Base-by-base conservation (phyloP, 495 filamentous ascomycete genomes). In the Neurospora terricola region DNA sequence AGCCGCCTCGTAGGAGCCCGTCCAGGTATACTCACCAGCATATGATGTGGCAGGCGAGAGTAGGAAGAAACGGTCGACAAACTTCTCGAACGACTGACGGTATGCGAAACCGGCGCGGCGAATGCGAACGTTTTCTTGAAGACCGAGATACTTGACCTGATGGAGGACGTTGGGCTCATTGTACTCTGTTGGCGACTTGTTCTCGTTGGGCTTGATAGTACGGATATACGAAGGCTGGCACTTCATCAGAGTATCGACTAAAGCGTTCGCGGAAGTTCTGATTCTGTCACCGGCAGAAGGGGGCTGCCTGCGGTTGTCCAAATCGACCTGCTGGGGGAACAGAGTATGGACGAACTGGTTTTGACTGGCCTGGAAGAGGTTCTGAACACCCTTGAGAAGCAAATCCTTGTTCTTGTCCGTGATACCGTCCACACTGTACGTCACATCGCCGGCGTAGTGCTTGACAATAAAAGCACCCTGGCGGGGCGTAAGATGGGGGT, bases 391-490 rank as follows among this genome's bases (percentile, higher is more conserved):
- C 84, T 98, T 99, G 69, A 98, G 84, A 69, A 99, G 86, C 79
- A 96, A 93, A 77, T 99, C 96, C 86, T 98, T 99, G 87, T 98
- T 99, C 86, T 98, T 99, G 79, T 99, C 96, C 4, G 96, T 99
- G 88, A 99, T 99, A 71, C 96, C 96, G 45, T 96, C 92, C 36
- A 99, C 89, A 18, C 92, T 91, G 82, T 99, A 99, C 77, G 89
- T 92, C 74, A 99, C 96, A 83, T 99, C 96, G 82, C 96, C 96
- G 71, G 96, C 96, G 77, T 99, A 99, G 81, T 99, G 96, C 84
- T 98, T 99, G 82, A 99, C 91, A 74, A 99, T 93, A 82, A 99
- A 99, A 76, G 94, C 94, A 43, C 95, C 95, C 81, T 98, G 95
- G 9, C 96, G 90, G 70, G 90, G 91, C 72, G 96, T 93, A 73